Percentiles rank a stretch among this genome's conserved stretches.
Conservation (phyloP, 805 yeast genomes). For the Vanderwaltozyma tropicalis region DNA sequence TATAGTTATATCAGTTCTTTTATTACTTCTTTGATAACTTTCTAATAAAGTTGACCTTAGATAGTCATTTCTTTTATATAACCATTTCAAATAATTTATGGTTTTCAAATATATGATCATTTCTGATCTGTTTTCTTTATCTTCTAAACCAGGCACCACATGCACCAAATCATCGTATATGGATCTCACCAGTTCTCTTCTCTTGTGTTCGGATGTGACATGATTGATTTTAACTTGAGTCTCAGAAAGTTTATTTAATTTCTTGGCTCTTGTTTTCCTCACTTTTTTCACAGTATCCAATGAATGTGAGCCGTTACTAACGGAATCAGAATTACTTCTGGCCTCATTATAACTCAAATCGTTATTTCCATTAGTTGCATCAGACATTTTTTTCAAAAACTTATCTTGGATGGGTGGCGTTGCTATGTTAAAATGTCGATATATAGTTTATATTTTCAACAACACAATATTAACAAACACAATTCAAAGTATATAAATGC, state of each 20-base stretch:
- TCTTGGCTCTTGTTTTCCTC: conserved; percentile 7
- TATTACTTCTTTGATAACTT: conserved; percentile 5
- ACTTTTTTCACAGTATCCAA: conserved; percentile 4
- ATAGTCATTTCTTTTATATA: conserved; percentile 40
- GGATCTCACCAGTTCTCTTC: conserved; percentile 75
- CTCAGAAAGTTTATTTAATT: conserved; percentile 3
- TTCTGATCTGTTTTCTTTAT: conserved; percentile 73
- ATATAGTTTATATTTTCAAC: no score
- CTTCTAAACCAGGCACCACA: conserved; percentile 61
- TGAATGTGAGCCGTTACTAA: no score
- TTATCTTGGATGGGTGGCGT: no score
- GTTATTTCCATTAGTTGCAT: no score
- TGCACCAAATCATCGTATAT: conserved; percentile 70
- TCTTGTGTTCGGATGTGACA: conserved; percentile 75
- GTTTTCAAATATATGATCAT: conserved; percentile 59
- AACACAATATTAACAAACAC: no score
- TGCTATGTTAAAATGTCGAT: no score
- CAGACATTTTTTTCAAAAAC: no score
- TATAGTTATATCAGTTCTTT: neutral
- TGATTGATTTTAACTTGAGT: conserved; percentile 49
- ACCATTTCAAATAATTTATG: conserved; percentile 41
- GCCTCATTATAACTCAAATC: no score
- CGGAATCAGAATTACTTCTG: neutral
- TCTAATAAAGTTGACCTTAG: conserved; percentile 34
- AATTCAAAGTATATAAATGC: no score